These are phyloP conservation scores for Arabidopsis thaliana DNA, from an alignment of 345 rosid genomes.

Conservation along the genomic window TAIR10.1 NC_003074.8:2939001-2939500, in stretches of 20 bases:
- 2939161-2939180: slow-evolving; percentile 34
- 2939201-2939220: slow-evolving; percentile 2
- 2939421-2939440: slow-evolving; percentile 40
- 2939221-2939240: slow-evolving; percentile 10
- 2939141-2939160: slow-evolving; percentile 32
- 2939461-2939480: slow-evolving; percentile 20
- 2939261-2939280: slow-evolving; percentile 4
- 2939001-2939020: not conserved
- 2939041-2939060: slow-evolving; percentile 11
- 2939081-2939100: slow-evolving; percentile 40
- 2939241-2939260: slow-evolving; percentile 1
- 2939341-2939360: slow-evolving; percentile 21
- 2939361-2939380: slow-evolving; percentile 7
- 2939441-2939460: slow-evolving; percentile 37
- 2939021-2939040: slow-evolving; percentile 15
- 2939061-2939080: slow-evolving; percentile 25
- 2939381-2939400: slow-evolving; percentile 25
- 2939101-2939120: slow-evolving; percentile 32
- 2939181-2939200: slow-evolving; percentile 6
- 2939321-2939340: slow-evolving; percentile 28
- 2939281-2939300: slow-evolving; percentile 5
- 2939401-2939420: slow-evolving; percentile 34
- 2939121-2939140: slow-evolving; percentile 34
- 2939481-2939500: slow-evolving; percentile 42
- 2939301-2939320: slow-evolving; percentile 5